These are phyloP conservation scores for Lizanozyma gosingica DNA, from an alignment of 1,139 yeast genomes.

Conservation along the genomic window DNA sequence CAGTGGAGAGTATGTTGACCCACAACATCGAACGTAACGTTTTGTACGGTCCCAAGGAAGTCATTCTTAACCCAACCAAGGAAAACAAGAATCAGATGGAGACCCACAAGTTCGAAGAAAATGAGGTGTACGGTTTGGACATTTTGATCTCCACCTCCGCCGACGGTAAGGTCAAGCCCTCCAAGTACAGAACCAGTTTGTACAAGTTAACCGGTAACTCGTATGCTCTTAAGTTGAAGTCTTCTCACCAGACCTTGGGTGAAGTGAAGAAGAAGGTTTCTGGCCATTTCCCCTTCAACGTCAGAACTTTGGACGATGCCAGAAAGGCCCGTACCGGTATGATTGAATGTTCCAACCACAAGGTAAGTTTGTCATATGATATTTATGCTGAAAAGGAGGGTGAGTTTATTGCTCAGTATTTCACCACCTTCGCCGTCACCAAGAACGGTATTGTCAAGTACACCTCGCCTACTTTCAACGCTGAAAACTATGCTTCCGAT, in stretches of 20 bases:
- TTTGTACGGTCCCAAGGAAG: slow-evolving; percentile 68
- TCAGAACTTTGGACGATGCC: slow-evolving; percentile 60
- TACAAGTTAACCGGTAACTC: slow-evolving; percentile 66
- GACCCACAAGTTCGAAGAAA: slow-evolving; percentile 59
- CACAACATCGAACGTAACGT: slow-evolving; percentile 66
- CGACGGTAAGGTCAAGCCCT: slow-evolving; percentile 59
- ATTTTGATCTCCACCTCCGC: slow-evolving; percentile 58
- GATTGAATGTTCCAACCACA: slow-evolving; percentile 65
- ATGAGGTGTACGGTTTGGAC: slow-evolving; percentile 74
- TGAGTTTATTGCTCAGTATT: slow-evolving; percentile 62
- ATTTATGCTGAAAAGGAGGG: slow-evolving; percentile 63
- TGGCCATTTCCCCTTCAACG: slow-evolving; percentile 66
- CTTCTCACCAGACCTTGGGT: slow-evolving; percentile 59
- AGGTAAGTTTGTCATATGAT: slow-evolving; percentile 62
- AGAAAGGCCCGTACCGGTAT: slow-evolving; percentile 70
- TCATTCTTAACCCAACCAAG: slow-evolving; percentile 68
- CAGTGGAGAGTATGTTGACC: slow-evolving; percentile 72
- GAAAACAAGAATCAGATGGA: slow-evolving; percentile 58
- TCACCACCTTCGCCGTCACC: slow-evolving; percentile 71
- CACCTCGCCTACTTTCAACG: slow-evolving; percentile 51
- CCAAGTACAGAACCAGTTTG: slow-evolving; percentile 58
- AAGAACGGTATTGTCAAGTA: slow-evolving; percentile 64
- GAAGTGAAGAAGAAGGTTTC: slow-evolving; percentile 57
- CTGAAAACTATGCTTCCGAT: slow-evolving; percentile 44
- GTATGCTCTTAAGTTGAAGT: slow-evolving; percentile 63